A percentile compares a stretch with the other conserved stretches of the same genome.
Conservation (phyloP, 1,284 basidiomycete genomes). For the Trametes versicolor region DNA sequence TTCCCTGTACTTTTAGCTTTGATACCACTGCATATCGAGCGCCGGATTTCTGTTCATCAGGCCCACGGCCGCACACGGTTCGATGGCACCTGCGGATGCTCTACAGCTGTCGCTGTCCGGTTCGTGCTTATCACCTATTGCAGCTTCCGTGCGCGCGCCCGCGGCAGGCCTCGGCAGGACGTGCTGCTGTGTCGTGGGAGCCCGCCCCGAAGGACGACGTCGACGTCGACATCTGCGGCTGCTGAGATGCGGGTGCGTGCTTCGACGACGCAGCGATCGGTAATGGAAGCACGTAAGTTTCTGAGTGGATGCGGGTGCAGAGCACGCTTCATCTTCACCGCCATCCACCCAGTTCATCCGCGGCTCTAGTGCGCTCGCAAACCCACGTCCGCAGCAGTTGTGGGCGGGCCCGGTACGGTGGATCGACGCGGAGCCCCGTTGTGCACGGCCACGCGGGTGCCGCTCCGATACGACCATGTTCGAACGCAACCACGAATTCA, state of each 20-base stretch:
- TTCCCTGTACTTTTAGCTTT: constrained; percentile 18
- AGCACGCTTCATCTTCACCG: constrained; percentile 1
- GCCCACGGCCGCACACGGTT: neutral
- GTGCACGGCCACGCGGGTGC: neutral
- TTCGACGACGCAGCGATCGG: constrained; percentile 1
- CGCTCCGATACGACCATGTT: neutral
- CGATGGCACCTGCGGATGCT: neutral
- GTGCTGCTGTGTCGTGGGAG: constrained; percentile 17
- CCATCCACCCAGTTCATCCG: neutral
- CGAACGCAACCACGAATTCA: neutral
- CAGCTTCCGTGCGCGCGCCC: neutral
- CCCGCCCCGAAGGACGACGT: neutral
- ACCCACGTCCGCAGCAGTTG: neutral
- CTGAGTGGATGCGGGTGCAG: neutral
- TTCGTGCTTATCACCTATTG: neutral
- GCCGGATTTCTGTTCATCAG: constrained; percentile 6
- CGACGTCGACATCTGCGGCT: neutral
- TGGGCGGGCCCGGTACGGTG: neutral
- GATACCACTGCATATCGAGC: constrained; percentile 12
- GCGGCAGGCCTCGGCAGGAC: neutral
- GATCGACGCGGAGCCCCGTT: constrained; percentile 4
- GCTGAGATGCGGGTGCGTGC: neutral
- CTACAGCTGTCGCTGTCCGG: constrained; percentile 1
- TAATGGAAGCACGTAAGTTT: constrained; percentile 2
- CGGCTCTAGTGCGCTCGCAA: constrained; percentile 7